Evolutionary conservation across 768 basidiomycete species (phyloP).

Genomic region (Boletus bicolor): DNA sequence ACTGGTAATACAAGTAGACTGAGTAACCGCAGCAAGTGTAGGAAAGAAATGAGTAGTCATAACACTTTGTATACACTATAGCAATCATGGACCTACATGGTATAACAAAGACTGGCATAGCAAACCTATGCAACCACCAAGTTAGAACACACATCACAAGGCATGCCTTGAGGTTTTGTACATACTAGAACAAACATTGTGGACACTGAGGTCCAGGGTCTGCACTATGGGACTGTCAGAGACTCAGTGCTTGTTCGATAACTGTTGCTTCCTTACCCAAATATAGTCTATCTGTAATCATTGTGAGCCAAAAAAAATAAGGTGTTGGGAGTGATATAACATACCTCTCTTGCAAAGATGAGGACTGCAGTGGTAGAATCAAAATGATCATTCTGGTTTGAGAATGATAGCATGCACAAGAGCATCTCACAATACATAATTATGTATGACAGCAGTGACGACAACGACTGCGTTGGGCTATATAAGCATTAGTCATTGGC

Average conservation of each 20-base stretch:
- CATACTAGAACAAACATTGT: constrained; percentile 6
- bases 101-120: constrained; percentile 2
- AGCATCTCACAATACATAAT: not conserved
- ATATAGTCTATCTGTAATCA: not conserved
- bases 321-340: too few species aligned
- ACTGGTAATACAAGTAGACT: too few species aligned
- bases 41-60: too few species aligned
- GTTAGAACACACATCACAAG: not conserved
- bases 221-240: not conserved
- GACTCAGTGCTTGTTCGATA: too few species aligned
- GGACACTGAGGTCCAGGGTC: constrained; percentile 10
- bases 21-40: too few species aligned
- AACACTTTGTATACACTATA: too few species aligned
- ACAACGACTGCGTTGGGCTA: not conserved
- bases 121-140: not conserved
- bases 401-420: constrained; percentile 5
- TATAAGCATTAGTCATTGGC: not conserved
- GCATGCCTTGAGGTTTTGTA: not conserved
- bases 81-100: not conserved
- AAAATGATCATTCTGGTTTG: not conserved
- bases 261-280: not conserved
- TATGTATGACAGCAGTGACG: not conserved
- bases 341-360: not conserved
- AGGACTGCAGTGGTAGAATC: not conserved
- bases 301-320: not conserved